These are phyloP conservation scores for Abortiporus biennis DNA, from an alignment of 1,284 basidiomycete genomes.

Conservation along the genomic window DNA sequence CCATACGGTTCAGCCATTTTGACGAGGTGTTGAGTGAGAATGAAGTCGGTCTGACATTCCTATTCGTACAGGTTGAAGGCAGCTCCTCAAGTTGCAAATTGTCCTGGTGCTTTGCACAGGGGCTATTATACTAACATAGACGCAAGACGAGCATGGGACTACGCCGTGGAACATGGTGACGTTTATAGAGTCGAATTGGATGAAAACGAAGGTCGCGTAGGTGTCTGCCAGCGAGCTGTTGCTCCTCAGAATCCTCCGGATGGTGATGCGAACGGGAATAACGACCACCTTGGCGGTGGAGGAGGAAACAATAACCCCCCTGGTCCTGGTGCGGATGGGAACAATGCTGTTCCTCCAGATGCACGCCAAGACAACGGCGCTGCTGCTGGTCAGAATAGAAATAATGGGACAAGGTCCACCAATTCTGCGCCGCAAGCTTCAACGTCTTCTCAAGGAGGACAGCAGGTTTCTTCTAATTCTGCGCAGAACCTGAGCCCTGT, in stretches of 20 bases:
- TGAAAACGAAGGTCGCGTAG: not conserved
- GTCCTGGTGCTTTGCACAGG: conserved; percentile 36
- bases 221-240: not conserved
- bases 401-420: too few species aligned
- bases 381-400: too few species aligned
- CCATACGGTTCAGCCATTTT: not conserved
- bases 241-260: conserved; percentile 1
- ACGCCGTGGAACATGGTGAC: conserved; percentile 14
- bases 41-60: not conserved
- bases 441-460: too few species aligned
- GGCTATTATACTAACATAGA: conserved; percentile 36
- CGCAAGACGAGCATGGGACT: conserved; percentile 29
- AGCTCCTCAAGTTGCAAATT: conserved; percentile 29
- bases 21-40: not conserved
- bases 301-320: not conserved
- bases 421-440: too few species aligned
- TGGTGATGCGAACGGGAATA: not conserved
- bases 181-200: conserved; percentile 18
- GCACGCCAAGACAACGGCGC: too few species aligned
- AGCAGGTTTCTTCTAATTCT: too few species aligned
- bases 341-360: too few species aligned
- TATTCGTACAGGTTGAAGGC: conserved; percentile 35
- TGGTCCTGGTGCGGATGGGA: not conserved
- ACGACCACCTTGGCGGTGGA: too few species aligned
- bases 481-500: too few species aligned